Base-by-base conservation (phyloP, 768 basidiomycete species). In the Gautieria morchelliformis region DNA sequence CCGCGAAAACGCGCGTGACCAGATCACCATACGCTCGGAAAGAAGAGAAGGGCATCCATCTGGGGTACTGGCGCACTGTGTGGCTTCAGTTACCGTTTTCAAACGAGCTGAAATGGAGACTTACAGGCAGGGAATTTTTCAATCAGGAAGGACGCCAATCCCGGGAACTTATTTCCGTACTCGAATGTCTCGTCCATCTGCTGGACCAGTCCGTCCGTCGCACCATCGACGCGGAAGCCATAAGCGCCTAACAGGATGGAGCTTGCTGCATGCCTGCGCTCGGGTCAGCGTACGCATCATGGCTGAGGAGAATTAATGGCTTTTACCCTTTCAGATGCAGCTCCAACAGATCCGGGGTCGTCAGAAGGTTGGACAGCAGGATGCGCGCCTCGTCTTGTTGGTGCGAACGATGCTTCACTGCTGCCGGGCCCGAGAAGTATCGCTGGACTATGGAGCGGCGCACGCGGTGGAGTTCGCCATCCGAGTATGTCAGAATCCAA, bases 181-280 rank as follows among this genome's bases (percentile, higher is more conserved):
- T 53, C 52, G 41, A 53, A 53, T 8, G 52, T 53, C 20, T 53
- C 37, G 22, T 53, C 52, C 52, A 53, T 53, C 37, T 53, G 32
- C 37, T 53, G 52, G 20, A 53, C 52, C 17, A 53, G 17, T n/a
- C 37, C 41, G 20, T 53, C 52, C 17, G 24, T 53, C 24, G 37
- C 52, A 3, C 52, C 52, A 17, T 39, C 52, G 6, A 53, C 37
- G 22, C 52, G 52, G 33, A 53, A 53, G 24, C 52, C 52, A 30
- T 53, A 53, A 6, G 52, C 52, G 15, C 30, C 52, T 3, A 53
- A 20, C 19, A 53, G 27, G 20, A 53, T 53, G 20, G 52, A 53
- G 30, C 52, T 53, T 37, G 52, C 52, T 2, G 40, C 52, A 53
- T 53, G 52, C 19, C 52, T 53, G 4, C 19, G 2, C 14, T 40